Conservation (phyloP, 805 yeast species). For the Metschnikowia chrysomelidarum region DNA sequence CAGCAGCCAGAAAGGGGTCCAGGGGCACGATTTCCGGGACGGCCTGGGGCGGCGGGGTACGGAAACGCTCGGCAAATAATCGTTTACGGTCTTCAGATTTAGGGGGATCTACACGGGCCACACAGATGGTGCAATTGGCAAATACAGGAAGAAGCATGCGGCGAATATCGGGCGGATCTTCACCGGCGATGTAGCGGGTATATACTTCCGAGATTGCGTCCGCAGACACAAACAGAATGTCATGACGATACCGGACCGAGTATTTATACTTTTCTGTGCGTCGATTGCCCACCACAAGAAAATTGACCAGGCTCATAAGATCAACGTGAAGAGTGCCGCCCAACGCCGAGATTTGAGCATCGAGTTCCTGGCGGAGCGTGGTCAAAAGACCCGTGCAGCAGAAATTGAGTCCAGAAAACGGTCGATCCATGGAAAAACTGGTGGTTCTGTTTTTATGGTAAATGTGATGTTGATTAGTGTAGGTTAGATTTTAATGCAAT, state of each 20-base stretch:
- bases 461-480: too few relatives aligned
- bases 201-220: constrained; percentile 45
- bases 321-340: constrained; percentile 62
- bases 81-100: constrained; percentile 11
- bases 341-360: constrained; percentile 46
- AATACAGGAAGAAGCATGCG: constrained; percentile 42
- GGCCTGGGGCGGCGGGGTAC: constrained; percentile 18
- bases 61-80: constrained; percentile 23
- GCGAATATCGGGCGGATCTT: constrained; percentile 30
- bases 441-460: too few relatives aligned
- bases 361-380: constrained; percentile 40
- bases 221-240: constrained; percentile 54
- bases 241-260: constrained; percentile 50
- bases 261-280: constrained; percentile 55
- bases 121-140: constrained; percentile 43
- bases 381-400: constrained; percentile 56
- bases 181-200: constrained; percentile 53
- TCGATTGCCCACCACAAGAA: constrained; percentile 57
- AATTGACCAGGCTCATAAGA: constrained; percentile 58
- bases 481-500: too few relatives aligned
- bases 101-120: constrained; percentile 36
- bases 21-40: constrained; percentile 12
- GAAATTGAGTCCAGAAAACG: constrained; percentile 49
- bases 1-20: constrained; percentile 24
- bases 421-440: constrained; percentile 28